Base-by-base conservation (phyloP, 2,329 filamentous ascomycete species). In the Aspergillus versicolor region DNA sequence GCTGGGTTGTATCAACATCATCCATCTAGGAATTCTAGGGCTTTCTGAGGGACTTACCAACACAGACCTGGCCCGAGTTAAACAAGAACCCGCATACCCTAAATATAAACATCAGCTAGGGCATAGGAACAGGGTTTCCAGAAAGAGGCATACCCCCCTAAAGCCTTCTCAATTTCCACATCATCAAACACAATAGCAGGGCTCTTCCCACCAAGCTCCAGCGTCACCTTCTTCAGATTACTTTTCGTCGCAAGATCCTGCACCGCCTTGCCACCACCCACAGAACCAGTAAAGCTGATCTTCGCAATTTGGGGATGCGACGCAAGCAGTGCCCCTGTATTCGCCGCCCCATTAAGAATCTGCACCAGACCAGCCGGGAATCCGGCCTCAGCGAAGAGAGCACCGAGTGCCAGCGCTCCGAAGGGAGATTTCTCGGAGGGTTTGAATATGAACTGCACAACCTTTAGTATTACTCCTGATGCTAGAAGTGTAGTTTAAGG, bases 311-410 rank as follows among this genome's bases (percentile, higher is more conserved):
- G 49, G 50, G 60, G 58, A 46, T 73, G 70, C 1, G 69, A 70
- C 2, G 78, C 77, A 62, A 81, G 73, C 1, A 78, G 67, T 1
- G 73, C 73, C 52, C 63, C 71, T 2, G 67, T 64, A 9, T 38
- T 48, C 13, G 63, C 63, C 15, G 52, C 65, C 5, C 72, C 71
- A 12, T 62, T 63, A 2, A 80, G 43, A 24, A 80, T 60, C 56
- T 79, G 71, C 42, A 80, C 67, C 0, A 79, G 76, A 2, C 78
- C 78, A 0, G 75, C 71, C 0, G 77, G 78, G 55, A 81, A 77
- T 1, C 77, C 77, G 4, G 77, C 78, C 55, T 75, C 66, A 30
- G 66, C 65, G 54, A 76, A 69, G 17, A 80, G 61, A 3, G 62
- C 62, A 0, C 72, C 77, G 3, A 78, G 61, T 0, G 69, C 69